Conservation (phyloP, 1,284 basidiomycete species). For the Psilocybe mexicana region DNA sequence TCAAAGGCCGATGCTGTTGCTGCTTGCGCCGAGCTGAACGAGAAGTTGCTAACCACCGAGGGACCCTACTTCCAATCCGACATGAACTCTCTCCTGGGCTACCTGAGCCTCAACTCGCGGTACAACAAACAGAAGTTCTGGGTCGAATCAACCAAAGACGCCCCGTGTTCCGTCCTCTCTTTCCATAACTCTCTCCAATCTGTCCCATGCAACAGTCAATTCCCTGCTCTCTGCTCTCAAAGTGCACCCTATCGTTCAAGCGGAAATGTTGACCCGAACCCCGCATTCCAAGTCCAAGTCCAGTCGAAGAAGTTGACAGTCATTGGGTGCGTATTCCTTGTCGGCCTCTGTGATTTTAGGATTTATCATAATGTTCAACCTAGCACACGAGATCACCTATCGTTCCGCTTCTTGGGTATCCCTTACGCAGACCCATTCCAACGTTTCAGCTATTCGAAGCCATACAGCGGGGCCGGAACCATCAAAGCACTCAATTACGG, state of each 20-base stretch:
- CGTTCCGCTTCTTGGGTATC: slow-evolving; percentile 29
- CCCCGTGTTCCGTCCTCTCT: slow-evolving; percentile 7
- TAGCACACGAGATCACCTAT: slow-evolving; percentile 29
- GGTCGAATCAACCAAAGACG: slow-evolving; percentile 16
- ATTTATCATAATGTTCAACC: not conserved
- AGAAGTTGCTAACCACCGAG: slow-evolving; percentile 22
- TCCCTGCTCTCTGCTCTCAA: slow-evolving; percentile 29
- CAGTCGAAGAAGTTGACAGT: slow-evolving; percentile 24
- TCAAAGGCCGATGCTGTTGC: slow-evolving; percentile 20
- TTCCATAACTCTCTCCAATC: slow-evolving; percentile 17
- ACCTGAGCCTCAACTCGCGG: slow-evolving; percentile 17
- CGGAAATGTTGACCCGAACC: slow-evolving; percentile 25
- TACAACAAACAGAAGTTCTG: slow-evolving; percentile 24
- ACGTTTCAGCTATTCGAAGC: slow-evolving; percentile 24
- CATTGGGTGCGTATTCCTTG: slow-evolving; percentile 22
- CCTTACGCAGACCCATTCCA: slow-evolving; percentile 26
- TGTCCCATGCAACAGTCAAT: slow-evolving; percentile 19
- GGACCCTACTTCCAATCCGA: slow-evolving; percentile 25
- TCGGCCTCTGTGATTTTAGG: not conserved
- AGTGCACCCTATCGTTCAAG: slow-evolving; percentile 28
- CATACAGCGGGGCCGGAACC: slow-evolving; percentile 22
- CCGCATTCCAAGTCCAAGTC: slow-evolving; percentile 27
- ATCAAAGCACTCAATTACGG: slow-evolving; percentile 30
- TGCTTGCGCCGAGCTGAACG: slow-evolving; percentile 25
- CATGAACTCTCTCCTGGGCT: slow-evolving; percentile 20